These are phyloP conservation scores for Globisporangium splendens DNA, from an alignment of 352 stramenopile genomes.

Conservation along the genomic window DNA sequence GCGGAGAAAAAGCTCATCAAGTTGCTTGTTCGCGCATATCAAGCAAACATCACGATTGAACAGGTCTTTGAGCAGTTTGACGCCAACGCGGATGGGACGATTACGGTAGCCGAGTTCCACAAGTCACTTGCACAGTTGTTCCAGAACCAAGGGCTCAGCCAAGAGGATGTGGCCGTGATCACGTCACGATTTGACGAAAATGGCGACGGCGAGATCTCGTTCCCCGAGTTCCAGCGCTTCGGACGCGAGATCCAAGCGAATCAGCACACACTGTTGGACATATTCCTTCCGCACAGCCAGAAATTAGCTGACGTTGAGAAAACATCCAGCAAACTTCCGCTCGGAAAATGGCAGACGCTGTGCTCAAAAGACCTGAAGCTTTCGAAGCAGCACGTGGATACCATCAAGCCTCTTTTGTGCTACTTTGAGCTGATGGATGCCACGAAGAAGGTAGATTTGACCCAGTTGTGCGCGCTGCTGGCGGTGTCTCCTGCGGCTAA, in stretches of 20 bases:
- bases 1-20: constrained; percentile 64
- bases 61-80: constrained; percentile 84
- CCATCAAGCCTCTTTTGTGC: constrained; percentile 18
- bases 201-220: constrained; percentile 47
- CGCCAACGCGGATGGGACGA: constrained; percentile 46
- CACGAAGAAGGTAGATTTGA: constrained; percentile 16
- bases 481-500: background rate
- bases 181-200: constrained; percentile 52
- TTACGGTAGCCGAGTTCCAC: constrained; percentile 59
- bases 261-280: constrained; percentile 18
- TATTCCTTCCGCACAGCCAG: constrained; percentile 24
- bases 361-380: constrained; percentile 32
- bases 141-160: constrained; percentile 24
- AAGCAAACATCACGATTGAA: constrained; percentile 38
- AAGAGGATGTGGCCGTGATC: constrained; percentile 36
- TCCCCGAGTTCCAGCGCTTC: constrained; percentile 62
- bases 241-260: constrained; percentile 32
- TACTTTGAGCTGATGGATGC: constrained; percentile 28
- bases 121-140: constrained; percentile 50
- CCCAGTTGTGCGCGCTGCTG: constrained; percentile 10
- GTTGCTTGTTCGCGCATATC: constrained; percentile 45
- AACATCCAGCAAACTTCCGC: constrained; percentile 2
- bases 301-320: constrained; percentile 14
- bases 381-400: constrained; percentile 17
- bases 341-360: constrained; percentile 29